Conservation (phyloP, 768 basidiomycete genomes). For the Dictyophora rubrovolvata region DNA sequence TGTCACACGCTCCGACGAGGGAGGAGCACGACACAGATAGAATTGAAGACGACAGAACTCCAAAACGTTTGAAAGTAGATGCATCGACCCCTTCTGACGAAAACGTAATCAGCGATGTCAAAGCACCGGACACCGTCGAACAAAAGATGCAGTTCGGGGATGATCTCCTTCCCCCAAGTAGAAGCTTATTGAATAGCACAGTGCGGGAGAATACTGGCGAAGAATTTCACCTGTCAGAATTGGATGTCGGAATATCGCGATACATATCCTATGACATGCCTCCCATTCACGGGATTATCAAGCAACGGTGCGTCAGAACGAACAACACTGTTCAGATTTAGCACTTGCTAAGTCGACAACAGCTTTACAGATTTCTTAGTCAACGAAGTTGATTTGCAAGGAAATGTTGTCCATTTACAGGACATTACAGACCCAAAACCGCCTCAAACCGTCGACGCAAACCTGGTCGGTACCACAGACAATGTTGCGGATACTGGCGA, state of each 20-base stretch:
- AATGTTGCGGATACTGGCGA: neutral
- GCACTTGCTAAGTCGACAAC: conserved; percentile 10
- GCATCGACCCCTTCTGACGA: conserved; percentile 1
- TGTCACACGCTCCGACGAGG: neutral
- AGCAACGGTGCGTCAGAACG: conserved; percentile 63
- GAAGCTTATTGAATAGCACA: conserved; percentile 26
- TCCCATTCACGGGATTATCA: conserved; percentile 86
- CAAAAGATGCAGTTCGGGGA: neutral
- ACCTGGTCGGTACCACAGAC: conserved; percentile 4
- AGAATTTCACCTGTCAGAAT: conserved; percentile 54
- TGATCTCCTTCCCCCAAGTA: conserved; percentile 53
- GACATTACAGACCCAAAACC: conserved; percentile 62
- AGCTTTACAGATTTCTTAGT: conserved; percentile 98
- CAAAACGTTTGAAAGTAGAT: conserved; percentile 30
- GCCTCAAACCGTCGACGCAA: conserved; percentile 27
- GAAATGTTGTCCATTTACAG: conserved; percentile 73
- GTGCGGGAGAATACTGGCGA: conserved; percentile 21
- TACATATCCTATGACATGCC: conserved; percentile 65
- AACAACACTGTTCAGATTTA: neutral
- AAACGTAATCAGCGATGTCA: too few relatives aligned
- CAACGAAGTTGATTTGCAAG: conserved; percentile 76
- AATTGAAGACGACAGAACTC: conserved; percentile 17
- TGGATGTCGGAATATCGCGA: conserved; percentile 84
- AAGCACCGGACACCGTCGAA: neutral
- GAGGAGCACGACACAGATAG: neutral